phyloP scores from a whole-genome alignment of 768 basidiomycete genomes.

The Lactifluus subvellereus region DNA sequence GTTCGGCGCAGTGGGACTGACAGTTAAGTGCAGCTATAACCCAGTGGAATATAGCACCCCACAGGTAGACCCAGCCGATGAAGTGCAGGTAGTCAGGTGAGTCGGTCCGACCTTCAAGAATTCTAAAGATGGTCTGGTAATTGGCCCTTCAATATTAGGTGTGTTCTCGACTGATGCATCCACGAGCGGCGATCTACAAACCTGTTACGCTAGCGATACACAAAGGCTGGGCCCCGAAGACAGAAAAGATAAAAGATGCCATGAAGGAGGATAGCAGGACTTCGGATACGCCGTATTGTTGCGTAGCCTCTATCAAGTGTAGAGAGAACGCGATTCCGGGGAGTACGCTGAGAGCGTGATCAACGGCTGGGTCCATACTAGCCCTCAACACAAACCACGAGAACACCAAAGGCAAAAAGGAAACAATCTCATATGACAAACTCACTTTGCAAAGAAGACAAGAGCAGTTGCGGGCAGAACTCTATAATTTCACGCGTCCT shows the following conservation, averaged over 20 bases:
- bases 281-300: conserved; percentile 85
- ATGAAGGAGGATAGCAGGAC: conserved; percentile 80
- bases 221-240: conserved; percentile 86
- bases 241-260: conserved; percentile 81
- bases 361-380: background rate
- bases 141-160: conserved; percentile 55
- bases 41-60: conserved; percentile 86
- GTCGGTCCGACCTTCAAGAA: conserved; percentile 50
- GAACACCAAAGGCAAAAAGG: background rate
- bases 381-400: background rate
- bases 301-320: conserved; percentile 86
- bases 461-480: conserved; percentile 82
- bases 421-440: background rate
- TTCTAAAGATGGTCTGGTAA: conserved; percentile 87
- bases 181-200: conserved; percentile 26
- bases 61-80: conserved; percentile 88
- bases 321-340: conserved; percentile 90
- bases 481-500: conserved; percentile 86
- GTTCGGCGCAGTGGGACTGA: conserved; percentile 25
- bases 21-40: conserved; percentile 75
- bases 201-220: conserved; percentile 91
- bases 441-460: conserved; percentile 81
- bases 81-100: conserved; percentile 78
- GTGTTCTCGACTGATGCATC: background rate
- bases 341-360: conserved; percentile 48